phyloP scores from a whole-genome alignment of 495 filamentous ascomycete genomes.

The Aspergillus kassunensis region DNA sequence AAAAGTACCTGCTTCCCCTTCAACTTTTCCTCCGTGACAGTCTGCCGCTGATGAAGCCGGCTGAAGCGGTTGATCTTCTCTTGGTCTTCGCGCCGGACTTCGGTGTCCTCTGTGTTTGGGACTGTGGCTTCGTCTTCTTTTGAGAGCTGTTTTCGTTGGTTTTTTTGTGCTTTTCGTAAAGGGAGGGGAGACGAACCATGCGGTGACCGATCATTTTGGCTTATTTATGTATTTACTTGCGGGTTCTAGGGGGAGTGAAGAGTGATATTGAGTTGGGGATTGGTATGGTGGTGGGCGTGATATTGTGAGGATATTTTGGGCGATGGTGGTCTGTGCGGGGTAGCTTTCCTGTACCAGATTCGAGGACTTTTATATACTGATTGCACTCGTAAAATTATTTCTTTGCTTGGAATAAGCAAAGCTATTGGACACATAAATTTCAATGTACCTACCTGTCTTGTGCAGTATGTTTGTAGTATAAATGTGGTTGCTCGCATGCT shows the following conservation, averaged over 20 bases:
- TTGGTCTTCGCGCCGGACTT: conserved; percentile 93
- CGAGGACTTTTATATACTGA: too few relatives aligned
- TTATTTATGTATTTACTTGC: background rate
- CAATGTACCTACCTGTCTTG: too few relatives aligned
- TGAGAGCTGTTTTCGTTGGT: conserved; percentile 59
- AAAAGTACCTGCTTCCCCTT: conserved; percentile 71
- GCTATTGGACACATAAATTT: too few relatives aligned
- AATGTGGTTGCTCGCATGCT: too few relatives aligned
- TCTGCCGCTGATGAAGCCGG: conserved; percentile 82
- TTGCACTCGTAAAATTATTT: too few relatives aligned
- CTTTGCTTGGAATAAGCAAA: too few relatives aligned
- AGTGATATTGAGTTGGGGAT: background rate
- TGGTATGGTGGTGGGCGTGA: background rate
- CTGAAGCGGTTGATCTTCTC: conserved; percentile 99
- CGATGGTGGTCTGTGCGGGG: conserved; percentile 5
- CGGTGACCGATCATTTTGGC: conserved; percentile 41
- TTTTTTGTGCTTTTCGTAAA: background rate
- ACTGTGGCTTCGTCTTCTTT: conserved; percentile 78
- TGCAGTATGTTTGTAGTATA: too few relatives aligned
- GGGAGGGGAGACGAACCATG: conserved; percentile 30
- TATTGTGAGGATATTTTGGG: conserved; percentile 1
- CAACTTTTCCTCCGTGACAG: conserved; percentile 72
- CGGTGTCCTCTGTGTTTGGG: conserved; percentile 66
- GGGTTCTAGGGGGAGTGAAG: background rate
- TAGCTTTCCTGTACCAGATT: too few relatives aligned